Base-by-base conservation (phyloP, 2,329 filamentous ascomycete genomes). In the Fulvia fulva region DNA sequence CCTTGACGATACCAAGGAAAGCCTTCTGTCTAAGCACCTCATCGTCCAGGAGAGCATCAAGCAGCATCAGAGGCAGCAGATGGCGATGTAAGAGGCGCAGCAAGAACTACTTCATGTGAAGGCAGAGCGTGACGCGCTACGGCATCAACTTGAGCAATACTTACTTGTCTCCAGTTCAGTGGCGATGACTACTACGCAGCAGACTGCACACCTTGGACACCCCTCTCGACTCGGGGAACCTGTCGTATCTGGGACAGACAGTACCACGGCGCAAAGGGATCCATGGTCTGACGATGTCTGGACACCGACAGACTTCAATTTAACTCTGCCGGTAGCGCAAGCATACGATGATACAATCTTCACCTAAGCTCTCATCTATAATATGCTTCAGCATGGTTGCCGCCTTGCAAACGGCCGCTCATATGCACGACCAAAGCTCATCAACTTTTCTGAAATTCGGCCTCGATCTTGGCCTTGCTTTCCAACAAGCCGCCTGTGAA, bases 401-500 rank as follows among this genome's bases (percentile, higher is more conserved):
- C 16, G 16, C 30, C 6, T 34, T 11, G 30, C 16, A 2, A 34
- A 9, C 16, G 30, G 9, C 8, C 30, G 16, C 3, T 34, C 9
- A 3, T n/a, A 34, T 34, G 30, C 9, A 34, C 30, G 6, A 34
- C 30, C 3, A 14, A 9, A 9, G 3, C 30, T 34, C 9, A 34
- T 34, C 30, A 34, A 14, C 30, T 34, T 3, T 34, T 34, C 30
- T 34, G 30, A 14, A 34, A 34, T 14, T 34, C 9, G 9, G 30
- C 30, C 51, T 64, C 62, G 9, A 62, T 64, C 53, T 60, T 64
- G 1, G 62, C 60, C 55, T 61, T 64, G 53, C 62, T 64, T 32
- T 64, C 62, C 37, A 63, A 45, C 46, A 64, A 41, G 11, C 60
- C 62, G 16, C 62, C 60, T 23, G 60, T 62, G 53, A 63, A 64